Evolutionary conservation across 2,329 filamentous ascomycete genomes (phyloP).

Genomic region (Neofusicoccum cordaticola): DNA sequence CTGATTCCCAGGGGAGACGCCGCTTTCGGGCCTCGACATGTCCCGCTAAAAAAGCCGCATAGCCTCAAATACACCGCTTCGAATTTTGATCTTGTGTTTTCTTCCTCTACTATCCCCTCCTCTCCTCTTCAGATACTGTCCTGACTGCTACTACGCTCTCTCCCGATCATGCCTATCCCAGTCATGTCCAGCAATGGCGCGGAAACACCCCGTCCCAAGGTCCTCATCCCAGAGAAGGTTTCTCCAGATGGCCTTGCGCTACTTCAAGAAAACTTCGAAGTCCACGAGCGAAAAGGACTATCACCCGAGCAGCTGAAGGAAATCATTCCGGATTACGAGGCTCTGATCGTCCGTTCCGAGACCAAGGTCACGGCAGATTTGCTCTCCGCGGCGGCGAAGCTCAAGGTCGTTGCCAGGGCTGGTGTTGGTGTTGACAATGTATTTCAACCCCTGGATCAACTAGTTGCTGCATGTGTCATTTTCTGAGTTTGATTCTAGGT

Average conservation of each 20-base stretch:
- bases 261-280: conserved; percentile 63
- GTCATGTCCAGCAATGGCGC: conserved; percentile 20
- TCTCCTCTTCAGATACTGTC: neutral
- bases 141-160: neutral
- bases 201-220: conserved; percentile 41
- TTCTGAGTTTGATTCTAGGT: conserved; percentile 67
- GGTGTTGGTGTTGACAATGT: conserved; percentile 58
- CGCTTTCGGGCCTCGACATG: neutral
- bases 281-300: conserved; percentile 65
- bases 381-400: conserved; percentile 62
- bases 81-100: neutral
- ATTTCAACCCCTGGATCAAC: neutral
- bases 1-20: conserved; percentile 23
- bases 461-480: neutral
- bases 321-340: conserved; percentile 71
- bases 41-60: neutral
- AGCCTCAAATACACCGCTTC: neutral
- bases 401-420: conserved; percentile 76
- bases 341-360: conserved; percentile 75
- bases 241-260: conserved; percentile 74
- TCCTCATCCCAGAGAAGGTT: conserved; percentile 77
- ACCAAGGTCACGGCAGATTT: conserved; percentile 73
- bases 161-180: conserved; percentile 31
- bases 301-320: conserved; percentile 60
- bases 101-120: neutral